These are phyloP conservation scores for Aureobasidium leucospermi DNA, from an alignment of 2,329 filamentous ascomycete species.

Conservation along the genomic window DNA sequence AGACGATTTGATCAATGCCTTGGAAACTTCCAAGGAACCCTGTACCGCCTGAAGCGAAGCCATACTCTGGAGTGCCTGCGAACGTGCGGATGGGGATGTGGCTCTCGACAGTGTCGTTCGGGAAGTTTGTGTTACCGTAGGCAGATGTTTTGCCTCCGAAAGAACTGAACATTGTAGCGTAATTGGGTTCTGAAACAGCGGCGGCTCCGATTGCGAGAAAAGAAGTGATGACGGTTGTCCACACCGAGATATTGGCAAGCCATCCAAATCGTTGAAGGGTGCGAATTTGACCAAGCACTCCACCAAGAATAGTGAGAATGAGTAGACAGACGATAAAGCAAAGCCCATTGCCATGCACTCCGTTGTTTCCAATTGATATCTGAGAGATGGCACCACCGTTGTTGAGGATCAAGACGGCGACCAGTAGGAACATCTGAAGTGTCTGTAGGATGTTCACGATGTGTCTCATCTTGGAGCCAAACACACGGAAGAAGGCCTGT, in stretches of 20 bases:
- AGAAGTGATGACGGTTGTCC: constrained; percentile 48
- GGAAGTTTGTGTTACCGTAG: constrained; percentile 13
- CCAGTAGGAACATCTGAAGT: constrained; percentile 40
- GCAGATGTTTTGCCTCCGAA: constrained; percentile 4
- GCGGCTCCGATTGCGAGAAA: constrained; percentile 45
- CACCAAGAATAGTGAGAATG: constrained; percentile 44
- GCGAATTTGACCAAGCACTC: constrained; percentile 49
- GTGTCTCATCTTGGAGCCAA: constrained; percentile 31
- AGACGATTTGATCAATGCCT: constrained; percentile 46
- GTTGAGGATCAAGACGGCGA: constrained; percentile 45
- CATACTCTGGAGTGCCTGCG: constrained; percentile 31
- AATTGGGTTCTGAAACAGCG: constrained; percentile 45
- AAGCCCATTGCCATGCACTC: constrained; percentile 6
- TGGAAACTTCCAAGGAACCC: constrained; percentile 40
- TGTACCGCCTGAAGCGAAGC: constrained; percentile 24
- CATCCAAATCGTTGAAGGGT: constrained; percentile 49
- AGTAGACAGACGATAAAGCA: constrained; percentile 23
- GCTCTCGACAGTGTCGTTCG: constrained; percentile 3
- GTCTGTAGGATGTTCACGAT: constrained; percentile 33
- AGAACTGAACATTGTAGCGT: constrained; percentile 22
- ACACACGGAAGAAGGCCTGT: constrained; percentile 35
- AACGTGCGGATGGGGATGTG: constrained; percentile 29
- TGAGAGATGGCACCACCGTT: constrained; percentile 49
- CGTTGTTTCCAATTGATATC: constrained; percentile 29
- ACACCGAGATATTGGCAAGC: constrained; percentile 50